Percentiles rank a stretch among this genome's conserved stretches.
phyloP scores from a whole-genome alignment of 2,329 filamentous ascomycete species.

The Botrytis sinoallii region DNA sequence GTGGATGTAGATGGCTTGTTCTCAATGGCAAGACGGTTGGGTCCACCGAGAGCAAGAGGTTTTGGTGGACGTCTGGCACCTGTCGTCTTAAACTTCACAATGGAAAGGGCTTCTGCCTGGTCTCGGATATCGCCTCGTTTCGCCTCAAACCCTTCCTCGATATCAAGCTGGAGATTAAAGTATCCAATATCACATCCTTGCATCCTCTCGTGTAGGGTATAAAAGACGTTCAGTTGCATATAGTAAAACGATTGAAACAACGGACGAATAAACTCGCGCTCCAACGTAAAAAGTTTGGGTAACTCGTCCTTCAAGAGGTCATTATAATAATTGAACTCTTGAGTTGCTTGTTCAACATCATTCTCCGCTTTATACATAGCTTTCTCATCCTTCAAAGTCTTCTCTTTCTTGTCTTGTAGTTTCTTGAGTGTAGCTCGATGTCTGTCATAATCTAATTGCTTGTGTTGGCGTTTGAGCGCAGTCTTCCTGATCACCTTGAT shows the following conservation, averaged over 20 bases:
- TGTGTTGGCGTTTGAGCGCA: constrained; percentile 87
- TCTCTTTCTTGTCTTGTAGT: constrained; percentile 96
- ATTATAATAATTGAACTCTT: constrained; percentile 98
- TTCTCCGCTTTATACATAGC: constrained; percentile 93
- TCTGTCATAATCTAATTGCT: constrained; percentile 93
- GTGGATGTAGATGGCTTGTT: constrained; percentile 25
- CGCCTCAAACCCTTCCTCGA: constrained; percentile 84
- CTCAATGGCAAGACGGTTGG: constrained; percentile 28
- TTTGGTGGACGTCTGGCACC: constrained; percentile 55
- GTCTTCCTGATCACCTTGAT: constrained; percentile 94
- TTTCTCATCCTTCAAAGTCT: constrained; percentile 94
- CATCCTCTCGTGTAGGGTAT: constrained; percentile 97
- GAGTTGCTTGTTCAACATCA: constrained; percentile 84
- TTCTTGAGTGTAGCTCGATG: constrained; percentile 83
- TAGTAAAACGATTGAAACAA: constrained; percentile 99
- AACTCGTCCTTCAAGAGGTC: constrained; percentile 94
- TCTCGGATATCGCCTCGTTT: constrained; percentile 89
- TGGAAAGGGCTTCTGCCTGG: constrained; percentile 75
- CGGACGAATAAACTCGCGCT: constrained; percentile 92
- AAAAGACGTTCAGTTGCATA: constrained; percentile 99
- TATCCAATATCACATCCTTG: constrained; percentile 96
- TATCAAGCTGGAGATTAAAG: constrained; percentile 86
- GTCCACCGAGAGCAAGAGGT: constrained; percentile 26
- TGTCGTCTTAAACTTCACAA: constrained; percentile 88
- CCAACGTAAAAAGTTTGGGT: constrained; percentile 83